Evolutionary conservation across 2,329 filamentous ascomycete species (phyloP), one percentile per base, ranked within the genome.

Genomic region (Alternaria ethzedia): DNA sequence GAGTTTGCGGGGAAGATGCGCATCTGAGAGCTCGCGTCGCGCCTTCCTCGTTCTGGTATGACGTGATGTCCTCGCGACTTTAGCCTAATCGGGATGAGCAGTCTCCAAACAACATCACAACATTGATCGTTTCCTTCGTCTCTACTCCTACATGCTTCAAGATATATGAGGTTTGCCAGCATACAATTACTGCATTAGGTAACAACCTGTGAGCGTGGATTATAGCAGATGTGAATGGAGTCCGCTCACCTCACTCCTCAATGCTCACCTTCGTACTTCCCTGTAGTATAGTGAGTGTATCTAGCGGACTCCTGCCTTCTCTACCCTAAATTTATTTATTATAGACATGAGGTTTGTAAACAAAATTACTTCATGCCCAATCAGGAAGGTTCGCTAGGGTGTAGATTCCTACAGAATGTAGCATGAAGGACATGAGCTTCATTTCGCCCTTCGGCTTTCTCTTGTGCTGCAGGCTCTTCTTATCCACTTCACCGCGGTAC

Each of bases 21-120:
- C 57, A 66, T 64, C 61, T 57, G 57, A 49, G 54, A 59, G 58
- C 57, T 68, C 59, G 30, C 41, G 36, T 32, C 50, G 61, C 64
- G 63, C 67, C 68, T 68, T 64, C 28, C 70, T 69, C 64, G n/a
- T 65, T 70, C 49, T 36, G 68, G 70, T 60, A 70, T 74, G 66
- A 67, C 70, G 67, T 70, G 66, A 74, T 63, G 52, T 61, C 32
- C 45, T 63, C 26, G 54, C 49, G 54, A 54, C 49, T 30, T 28
- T 54, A 50, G 56, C 49, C 30, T 32, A 36, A 50, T 51, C 50
- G 30, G 47, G 47, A 32, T 17, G 25, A 52, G 59, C 17, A 54
- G 28, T 32, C 47, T n/a, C 13, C 5, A 23, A 36, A 6, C 17
- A 41, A 52, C 49, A 23, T 36, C 20, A 52, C 30, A 44, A 20